A percentile compares a stretch with the other conserved stretches of the same genome.
Evolutionary conservation across 2,329 filamentous ascomycete species (phyloP).

Genomic region (Fusarium sp.): DNA sequence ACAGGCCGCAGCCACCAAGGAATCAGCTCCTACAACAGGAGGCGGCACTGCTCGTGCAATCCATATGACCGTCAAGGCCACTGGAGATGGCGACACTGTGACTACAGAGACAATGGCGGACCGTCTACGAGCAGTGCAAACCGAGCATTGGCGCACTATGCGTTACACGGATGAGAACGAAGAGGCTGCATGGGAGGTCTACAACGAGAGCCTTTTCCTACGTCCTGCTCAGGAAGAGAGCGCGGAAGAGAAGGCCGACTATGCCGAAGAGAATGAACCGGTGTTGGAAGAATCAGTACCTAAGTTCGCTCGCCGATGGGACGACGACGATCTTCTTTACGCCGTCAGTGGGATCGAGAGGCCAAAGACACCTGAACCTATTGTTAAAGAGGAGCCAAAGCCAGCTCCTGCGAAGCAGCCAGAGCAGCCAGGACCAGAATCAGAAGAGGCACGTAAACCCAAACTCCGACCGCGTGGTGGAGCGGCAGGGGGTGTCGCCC

Average conservation of each 20-base stretch:
- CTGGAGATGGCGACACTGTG: conserved; percentile 73
- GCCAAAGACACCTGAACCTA: conserved; percentile 48
- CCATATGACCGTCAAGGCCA: conserved; percentile 87
- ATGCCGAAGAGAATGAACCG: conserved; percentile 26
- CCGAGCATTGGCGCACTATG: conserved; percentile 84
- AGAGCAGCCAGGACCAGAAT: conserved; percentile 24
- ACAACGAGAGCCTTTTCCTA: conserved; percentile 75
- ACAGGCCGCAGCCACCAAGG: conserved; percentile 56
- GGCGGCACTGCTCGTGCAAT: conserved; percentile 76
- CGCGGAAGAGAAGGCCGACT: conserved; percentile 37
- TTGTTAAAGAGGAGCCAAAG: conserved; percentile 49
- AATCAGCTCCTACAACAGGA: conserved; percentile 50
- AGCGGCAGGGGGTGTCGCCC: conserved; percentile 39
- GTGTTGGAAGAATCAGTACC: conserved; percentile 55
- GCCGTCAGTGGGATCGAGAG: conserved; percentile 60
- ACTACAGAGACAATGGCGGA: conserved; percentile 79
- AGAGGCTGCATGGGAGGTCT: conserved; percentile 79
- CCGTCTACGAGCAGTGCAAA: conserved; percentile 81
- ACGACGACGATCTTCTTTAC: conserved; percentile 59
- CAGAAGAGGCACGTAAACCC: conserved; percentile 48
- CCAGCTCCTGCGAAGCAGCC: conserved; percentile 35
- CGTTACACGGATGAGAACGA: conserved; percentile 86
- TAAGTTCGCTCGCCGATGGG: conserved; percentile 57
- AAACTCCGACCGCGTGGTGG: conserved; percentile 47
- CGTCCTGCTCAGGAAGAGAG: conserved; percentile 33